Base-by-base conservation (phyloP, 768 basidiomycete species). In the Auricularia heimuer region DNA sequence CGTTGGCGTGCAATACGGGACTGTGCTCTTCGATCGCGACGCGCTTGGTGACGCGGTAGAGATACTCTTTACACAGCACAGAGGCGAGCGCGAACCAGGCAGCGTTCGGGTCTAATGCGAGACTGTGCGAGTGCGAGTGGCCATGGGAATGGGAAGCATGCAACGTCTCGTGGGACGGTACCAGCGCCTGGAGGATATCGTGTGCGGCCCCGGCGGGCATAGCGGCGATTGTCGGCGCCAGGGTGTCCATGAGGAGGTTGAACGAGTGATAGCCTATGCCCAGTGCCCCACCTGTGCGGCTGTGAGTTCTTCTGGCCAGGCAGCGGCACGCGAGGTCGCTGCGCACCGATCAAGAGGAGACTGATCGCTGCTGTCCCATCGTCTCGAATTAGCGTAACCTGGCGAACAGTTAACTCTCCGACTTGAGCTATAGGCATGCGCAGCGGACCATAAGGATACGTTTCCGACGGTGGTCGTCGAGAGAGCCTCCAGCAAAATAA, bases 1-100 rank as follows among this genome's bases (percentile, higher is more conserved):
- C 97, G 73, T 98, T 99, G n/a, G 97, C 97, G 21, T 88, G 79
- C 63, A 99, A 77, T 0, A 99, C 97, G 3, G 92, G 91, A 71
- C 90, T 92, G 70, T 87, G 86, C 75, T 98, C 94, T 70, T 92
- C 85, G 65, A 92, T 86, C 11, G 96, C 97, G 36, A 99, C 95
- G 64, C 82, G 84, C 72, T 89, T 90, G 60, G 94, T 98, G 58
- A 88, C 78, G 54, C 94, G 80, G 75, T 96, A 98, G 12, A 99
- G 74, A 88, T 89, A 98, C 75, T 99, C 97, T 73, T 99, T 99
- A 66, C 82, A 75, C 3, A 92, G 62, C 2, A 98, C 85, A 68
- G 91, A 86, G 24, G 85, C 70, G 1, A 85, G 85, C 7, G 97
- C 97, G 70, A 98, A 95, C 94, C 95, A 98, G 35, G 94, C 94